These are phyloP conservation scores for Phoenix roebelenii DNA, from an alignment of 176 grass and related monocot genomes.

Conservation along the genomic window DNA sequence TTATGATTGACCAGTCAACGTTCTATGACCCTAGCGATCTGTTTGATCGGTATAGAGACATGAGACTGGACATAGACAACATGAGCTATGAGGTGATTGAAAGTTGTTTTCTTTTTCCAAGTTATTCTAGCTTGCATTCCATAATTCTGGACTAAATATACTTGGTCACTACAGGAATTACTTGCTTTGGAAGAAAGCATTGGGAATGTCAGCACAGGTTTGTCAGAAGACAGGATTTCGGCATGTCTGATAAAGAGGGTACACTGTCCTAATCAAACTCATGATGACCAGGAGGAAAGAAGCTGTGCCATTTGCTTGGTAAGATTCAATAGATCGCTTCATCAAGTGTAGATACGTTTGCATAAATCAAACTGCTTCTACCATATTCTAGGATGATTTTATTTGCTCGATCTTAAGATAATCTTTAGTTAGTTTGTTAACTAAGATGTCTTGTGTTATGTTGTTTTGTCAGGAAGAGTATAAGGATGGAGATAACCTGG, in stretches of 20 bases:
- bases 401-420: too few species aligned
- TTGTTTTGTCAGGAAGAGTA: constrained; percentile 56
- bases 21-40: constrained; percentile 29
- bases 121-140: not conserved
- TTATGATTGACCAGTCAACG: constrained; percentile 25
- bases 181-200: constrained; percentile 86
- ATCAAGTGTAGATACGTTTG: too few species aligned
- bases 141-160: not conserved
- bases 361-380: too few species aligned
- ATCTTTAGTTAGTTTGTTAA: too few species aligned
- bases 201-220: constrained; percentile 55
- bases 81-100: constrained; percentile 82
- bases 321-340: constrained; percentile 5
- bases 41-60: constrained; percentile 59
- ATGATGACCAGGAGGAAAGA: constrained; percentile 39
- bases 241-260: constrained; percentile 56
- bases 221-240: constrained; percentile 52
- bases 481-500: constrained; percentile 48
- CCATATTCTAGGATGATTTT: too few species aligned
- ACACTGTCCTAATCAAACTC: constrained; percentile 26
- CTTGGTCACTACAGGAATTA: constrained; percentile 40
- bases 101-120: constrained; percentile 4
- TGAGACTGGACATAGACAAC: constrained; percentile 78
- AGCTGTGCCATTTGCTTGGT: constrained; percentile 81
- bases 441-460: too few species aligned